Base-by-base conservation (phyloP, 257 asterid species). In the Eucommia ulmoides region DNA sequence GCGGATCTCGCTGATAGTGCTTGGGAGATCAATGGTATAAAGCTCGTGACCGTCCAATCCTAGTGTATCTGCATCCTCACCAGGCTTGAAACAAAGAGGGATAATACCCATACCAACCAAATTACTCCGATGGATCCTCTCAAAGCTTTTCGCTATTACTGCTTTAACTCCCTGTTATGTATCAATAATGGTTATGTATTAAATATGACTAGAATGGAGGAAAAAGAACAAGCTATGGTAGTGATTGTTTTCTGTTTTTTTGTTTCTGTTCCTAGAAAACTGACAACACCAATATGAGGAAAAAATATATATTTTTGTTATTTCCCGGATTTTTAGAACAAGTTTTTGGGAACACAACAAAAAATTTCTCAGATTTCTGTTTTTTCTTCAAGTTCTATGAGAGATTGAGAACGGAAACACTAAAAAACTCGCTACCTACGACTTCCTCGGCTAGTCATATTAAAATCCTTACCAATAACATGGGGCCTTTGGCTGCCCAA, bases 401-500 rank as follows among this genome's bases (percentile, higher is more conserved):
- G n/a, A n/a, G n/a, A n/a, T n/a, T n/a, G n/a, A n/a, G n/a, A n/a
- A n/a, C n/a, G n/a, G n/a, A n/a, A n/a, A n/a, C n/a, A n/a, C n/a
- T n/a, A n/a, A n/a, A n/a, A n/a, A n/a, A n/a, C n/a, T n/a, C n/a
- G n/a, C n/a, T n/a, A n/a, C n/a, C n/a, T n/a, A n/a, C n/a, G n/a
- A n/a, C n/a, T n/a, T n/a, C n/a, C n/a, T n/a, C n/a, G n/a, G n/a
- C n/a, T n/a, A n/a, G n/a, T n/a, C n/a, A n/a, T 21, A 21, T 12
- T 51, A 6, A 16, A 21, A 23, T 50, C 20, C 74, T 63, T 56
- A 84, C 97, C 96, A 73, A 66, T 64, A 88, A 68, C 97, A 84
- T 88, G 16, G 97, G 97, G 41, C 97, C 97, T 73, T 88, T 88
- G 52, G 97, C 97, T 20, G 97, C 97, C 97, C 96, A 88, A 65